Base-by-base conservation (phyloP, 75 land plant species). In the Picea sitchensis region DNA sequence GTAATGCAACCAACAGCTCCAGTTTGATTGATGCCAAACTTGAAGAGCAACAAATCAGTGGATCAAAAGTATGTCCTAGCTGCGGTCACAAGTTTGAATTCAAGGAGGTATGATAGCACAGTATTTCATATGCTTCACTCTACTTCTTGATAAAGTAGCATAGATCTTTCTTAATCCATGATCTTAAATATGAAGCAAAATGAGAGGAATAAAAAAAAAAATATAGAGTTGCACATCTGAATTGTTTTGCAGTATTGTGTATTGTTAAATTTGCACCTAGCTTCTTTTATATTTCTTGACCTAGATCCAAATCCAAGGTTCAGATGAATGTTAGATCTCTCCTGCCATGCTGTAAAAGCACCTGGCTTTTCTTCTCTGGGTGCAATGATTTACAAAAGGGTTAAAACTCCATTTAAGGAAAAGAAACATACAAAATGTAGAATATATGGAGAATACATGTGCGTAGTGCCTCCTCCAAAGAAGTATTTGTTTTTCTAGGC, bases 21-120 rank as follows among this genome's bases (percentile, higher is more conserved):
- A 77, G 79, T 65, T 17, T 77, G 20, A 77, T 62, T 36, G 79
- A 63, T 77, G 79, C 79, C 4, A 77, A 36, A 23, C 71, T 77
- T 65, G 79, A 62, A 65, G 75, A 77, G 21, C 79, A 62, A 31
- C 78, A 76, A 30, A 54, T 76, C n/a, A 13, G 77, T 61, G 78
- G 78, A 77, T 4, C 79, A 0, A 77, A 77, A n/a, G 76, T 36
- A 63, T 77, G 79, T 63, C 71, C 79, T 36, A 18, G 73, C 13
- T 77, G 79, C 38, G 79, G 79, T 21, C 41, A 77, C 32, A 77
- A 34, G 23, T 75, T 77, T 63, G 23, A 61, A 23, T 63, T 13
- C 73, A 77, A 63, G 69, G 69, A 60, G 69, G 79, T 76, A 41
- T 21, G 77, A 23, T 76, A 15, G 30, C 2, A 17, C 23, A 54